phyloP scores from a whole-genome alignment of 345 rosid species.

The Orychophragmus violaceus region DNA sequence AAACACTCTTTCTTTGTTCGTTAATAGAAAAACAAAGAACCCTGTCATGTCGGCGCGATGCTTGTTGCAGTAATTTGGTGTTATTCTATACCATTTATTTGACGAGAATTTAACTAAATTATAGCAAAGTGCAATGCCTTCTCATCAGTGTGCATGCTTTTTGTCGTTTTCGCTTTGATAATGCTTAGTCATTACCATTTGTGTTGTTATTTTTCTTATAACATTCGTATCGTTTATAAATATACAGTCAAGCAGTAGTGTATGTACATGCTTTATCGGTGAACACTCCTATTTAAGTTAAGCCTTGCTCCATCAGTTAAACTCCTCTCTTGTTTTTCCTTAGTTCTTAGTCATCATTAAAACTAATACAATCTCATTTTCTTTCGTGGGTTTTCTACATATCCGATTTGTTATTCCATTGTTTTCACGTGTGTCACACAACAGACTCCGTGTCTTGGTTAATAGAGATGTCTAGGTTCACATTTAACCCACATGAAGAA shows the following conservation, averaged over 20 bases:
- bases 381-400: not conserved
- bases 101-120: not conserved
- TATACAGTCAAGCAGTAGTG: not conserved
- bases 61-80: not conserved
- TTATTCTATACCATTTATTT: not conserved
- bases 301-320: not conserved
- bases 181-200: not conserved
- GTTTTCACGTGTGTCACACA: not conserved
- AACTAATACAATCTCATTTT: not conserved
- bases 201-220: not conserved
- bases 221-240: not conserved
- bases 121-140: constrained; percentile 8
- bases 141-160: not conserved
- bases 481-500: constrained; percentile 30
- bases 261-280: not conserved
- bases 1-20: not conserved
- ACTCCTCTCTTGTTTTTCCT: not conserved
- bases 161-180: constrained; percentile 8
- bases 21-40: not conserved
- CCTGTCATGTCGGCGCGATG: not conserved
- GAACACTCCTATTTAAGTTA: not conserved
- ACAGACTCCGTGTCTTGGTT: not conserved
- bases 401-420: not conserved
- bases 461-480: constrained; percentile 11
- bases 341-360: not conserved